Evolutionary conservation across 768 basidiomycete species (phyloP).

Genomic region (Hygrophorus russula): DNA sequence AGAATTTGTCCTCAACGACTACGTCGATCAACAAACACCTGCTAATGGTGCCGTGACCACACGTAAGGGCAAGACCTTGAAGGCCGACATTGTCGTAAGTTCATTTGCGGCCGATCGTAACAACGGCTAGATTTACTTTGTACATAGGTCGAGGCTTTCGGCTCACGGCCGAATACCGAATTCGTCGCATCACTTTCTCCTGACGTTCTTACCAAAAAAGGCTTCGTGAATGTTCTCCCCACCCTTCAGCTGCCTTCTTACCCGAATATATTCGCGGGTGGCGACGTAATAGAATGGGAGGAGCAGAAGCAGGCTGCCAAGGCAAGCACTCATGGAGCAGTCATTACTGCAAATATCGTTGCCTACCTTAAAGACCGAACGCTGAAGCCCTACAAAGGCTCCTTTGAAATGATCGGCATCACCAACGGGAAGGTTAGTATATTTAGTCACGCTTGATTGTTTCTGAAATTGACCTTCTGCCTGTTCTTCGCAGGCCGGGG

Average conservation of each 20-base stretch:
- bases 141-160: conserved; percentile 20
- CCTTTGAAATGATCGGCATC: conserved; percentile 41
- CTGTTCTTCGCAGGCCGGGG: conserved; percentile 16
- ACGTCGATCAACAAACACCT: conserved; percentile 32
- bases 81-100: conserved; percentile 51
- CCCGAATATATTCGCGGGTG: conserved; percentile 49
- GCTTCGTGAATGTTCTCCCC: conserved; percentile 37
- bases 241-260: conserved; percentile 45
- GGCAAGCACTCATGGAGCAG: conserved; percentile 27
- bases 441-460: not conserved
- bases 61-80: conserved; percentile 34
- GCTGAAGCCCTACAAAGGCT: conserved; percentile 36
- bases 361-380: conserved; percentile 28
- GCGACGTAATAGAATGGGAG: conserved; percentile 51
- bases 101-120: not conserved
- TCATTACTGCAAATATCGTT: conserved; percentile 41
- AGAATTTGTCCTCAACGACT: conserved; percentile 40
- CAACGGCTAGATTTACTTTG: not conserved
- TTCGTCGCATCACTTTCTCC: conserved; percentile 34
- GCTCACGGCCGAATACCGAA: conserved; percentile 37
- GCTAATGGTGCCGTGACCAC: conserved; percentile 25
- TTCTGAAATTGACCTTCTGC: too few species aligned
- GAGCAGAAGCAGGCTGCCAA: conserved; percentile 54
- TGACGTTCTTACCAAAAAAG: conserved; percentile 24
- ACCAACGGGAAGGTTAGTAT: conserved; percentile 38